Evolutionary conservation across 192 early-diverging fungal genomes (phyloP), one percentile per base, ranked within the genome.

Genomic region (Geranomyces variabilis): DNA sequence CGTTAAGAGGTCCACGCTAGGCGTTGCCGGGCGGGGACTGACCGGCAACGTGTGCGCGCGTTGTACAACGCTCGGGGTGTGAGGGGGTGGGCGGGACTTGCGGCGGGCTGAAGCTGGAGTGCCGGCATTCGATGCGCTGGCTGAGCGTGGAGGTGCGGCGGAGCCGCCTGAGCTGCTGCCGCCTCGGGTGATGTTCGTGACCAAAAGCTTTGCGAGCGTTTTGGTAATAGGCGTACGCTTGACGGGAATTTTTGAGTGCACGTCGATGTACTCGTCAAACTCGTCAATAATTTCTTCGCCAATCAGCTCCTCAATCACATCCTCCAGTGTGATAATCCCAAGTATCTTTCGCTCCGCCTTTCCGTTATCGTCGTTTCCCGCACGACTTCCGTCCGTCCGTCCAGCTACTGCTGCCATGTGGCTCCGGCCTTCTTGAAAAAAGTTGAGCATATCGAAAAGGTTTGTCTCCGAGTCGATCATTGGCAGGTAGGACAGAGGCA

Each of bases 241-340:
- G 17, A 83, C 81, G 36, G 73, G 75, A 26, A 73, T 74, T 62
- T 83, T 82, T n/a, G 67, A 75, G n/a, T 71, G 57, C 36, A 80
- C 71, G 65, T 86, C 81, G 46, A 86, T 70, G 59, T 79, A 83
- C 10, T 83, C 81, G 72, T 86, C 84, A 14, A 81, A 83, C 61
- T 86, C 84, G 65, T 86, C 84, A 24, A 86, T 79, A 71, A 86
- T 86, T 75, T 85, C 75, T 66, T 81, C 80, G 9, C 81, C 81
- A 73, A 86, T 74, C 22, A 86, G 73, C 67, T 86, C 84, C 68
- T 86, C 84, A 61, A 86, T 83, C 26, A 86, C 78, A 49, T 86
- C 84, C 64, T 86, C 84, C 36, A 83, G 62, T 21, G 84, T 86
- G 34, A 86, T 75, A 34, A 86, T 79, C 3, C 84, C 84, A 19